A percentile compares a stretch with the other conserved stretches of the same genome.
These are phyloP conservation scores for Epichloe festucae DNA, from an alignment of 2,329 filamentous ascomycete genomes.

Conservation along the genomic window DNA sequence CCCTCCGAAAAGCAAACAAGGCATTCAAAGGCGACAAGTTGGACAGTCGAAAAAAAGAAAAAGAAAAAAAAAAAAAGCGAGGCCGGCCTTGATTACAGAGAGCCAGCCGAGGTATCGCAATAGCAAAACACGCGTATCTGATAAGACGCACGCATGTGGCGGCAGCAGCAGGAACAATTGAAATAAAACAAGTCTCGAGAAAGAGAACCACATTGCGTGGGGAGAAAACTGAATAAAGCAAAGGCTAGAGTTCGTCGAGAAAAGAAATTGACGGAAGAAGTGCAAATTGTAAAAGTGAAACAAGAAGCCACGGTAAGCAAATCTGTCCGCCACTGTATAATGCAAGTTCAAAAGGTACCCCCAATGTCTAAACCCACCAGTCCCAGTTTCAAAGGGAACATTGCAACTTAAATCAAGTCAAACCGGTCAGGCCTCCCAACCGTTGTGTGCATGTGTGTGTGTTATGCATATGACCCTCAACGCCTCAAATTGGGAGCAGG, in stretches of 20 bases:
- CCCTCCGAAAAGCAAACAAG: background rate
- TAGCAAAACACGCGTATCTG: constrained; percentile 2
- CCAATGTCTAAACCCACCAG: background rate
- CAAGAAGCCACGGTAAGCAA: background rate
- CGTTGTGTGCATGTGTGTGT: background rate
- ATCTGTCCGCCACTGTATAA: constrained; percentile 7
- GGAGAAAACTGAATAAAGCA: background rate
- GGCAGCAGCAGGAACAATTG: background rate
- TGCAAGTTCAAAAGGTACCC: background rate
- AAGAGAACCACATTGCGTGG: background rate
- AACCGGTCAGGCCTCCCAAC: background rate
- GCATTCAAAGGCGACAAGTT: background rate
- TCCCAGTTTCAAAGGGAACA: background rate
- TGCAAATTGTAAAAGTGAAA: background rate
- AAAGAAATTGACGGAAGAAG: background rate
- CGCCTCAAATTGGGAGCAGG: background rate
- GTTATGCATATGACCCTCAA: constrained; percentile 5
- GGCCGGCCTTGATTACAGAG: constrained; percentile 4
- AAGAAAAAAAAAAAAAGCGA: constrained; percentile 1
- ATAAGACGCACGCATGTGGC: background rate
- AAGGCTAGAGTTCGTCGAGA: background rate
- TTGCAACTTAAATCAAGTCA: background rate
- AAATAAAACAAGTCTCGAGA: background rate
- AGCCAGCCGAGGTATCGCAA: constrained; percentile 10
- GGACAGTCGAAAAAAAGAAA: background rate